A percentile compares a stretch with the other conserved stretches of the same genome.
Conservation (phyloP, 164 flowering plant species). For the Vitis rotundifolia region DNA sequence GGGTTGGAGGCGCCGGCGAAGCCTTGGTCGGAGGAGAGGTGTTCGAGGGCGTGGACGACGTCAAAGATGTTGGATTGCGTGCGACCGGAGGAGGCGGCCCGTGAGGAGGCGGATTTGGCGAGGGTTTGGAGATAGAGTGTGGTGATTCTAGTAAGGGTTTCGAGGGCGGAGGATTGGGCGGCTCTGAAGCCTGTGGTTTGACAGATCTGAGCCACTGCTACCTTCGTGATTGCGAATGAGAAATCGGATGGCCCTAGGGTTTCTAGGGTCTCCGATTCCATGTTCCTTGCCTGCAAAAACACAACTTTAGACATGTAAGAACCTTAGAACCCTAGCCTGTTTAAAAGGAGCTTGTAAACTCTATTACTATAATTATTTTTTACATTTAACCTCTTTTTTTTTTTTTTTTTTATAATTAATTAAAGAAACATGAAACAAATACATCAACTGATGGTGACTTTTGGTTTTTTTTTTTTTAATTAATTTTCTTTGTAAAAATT, state of each 20-base stretch:
- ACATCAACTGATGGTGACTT: too few relatives aligned
- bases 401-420: too few relatives aligned
- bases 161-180: constrained; percentile 31
- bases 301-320: too few relatives aligned
- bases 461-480: too few relatives aligned
- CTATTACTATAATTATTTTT: too few relatives aligned
- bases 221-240: constrained; percentile 18
- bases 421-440: too few relatives aligned
- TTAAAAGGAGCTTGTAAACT: too few relatives aligned
- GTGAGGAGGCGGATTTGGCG: constrained; percentile 26
- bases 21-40: constrained; percentile 28
- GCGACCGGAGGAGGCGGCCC: constrained; percentile 34
- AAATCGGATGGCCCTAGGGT: constrained; percentile 15
- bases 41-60: constrained; percentile 38
- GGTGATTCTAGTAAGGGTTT: constrained; percentile 39
- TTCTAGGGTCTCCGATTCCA: constrained; percentile 2
- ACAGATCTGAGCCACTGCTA: constrained; percentile 57
- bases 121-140: constrained; percentile 33
- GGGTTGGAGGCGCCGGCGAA: constrained; percentile 27
- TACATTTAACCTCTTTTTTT: too few relatives aligned
- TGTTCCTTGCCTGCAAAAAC: too few relatives aligned
- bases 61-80: constrained; percentile 48
- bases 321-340: too few relatives aligned
- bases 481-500: too few relatives aligned
- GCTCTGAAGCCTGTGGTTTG: constrained; percentile 41